These are phyloP conservation scores for Populus davidiana DNA, from an alignment of 345 rosid genomes.

Conservation along the genomic window DNA sequence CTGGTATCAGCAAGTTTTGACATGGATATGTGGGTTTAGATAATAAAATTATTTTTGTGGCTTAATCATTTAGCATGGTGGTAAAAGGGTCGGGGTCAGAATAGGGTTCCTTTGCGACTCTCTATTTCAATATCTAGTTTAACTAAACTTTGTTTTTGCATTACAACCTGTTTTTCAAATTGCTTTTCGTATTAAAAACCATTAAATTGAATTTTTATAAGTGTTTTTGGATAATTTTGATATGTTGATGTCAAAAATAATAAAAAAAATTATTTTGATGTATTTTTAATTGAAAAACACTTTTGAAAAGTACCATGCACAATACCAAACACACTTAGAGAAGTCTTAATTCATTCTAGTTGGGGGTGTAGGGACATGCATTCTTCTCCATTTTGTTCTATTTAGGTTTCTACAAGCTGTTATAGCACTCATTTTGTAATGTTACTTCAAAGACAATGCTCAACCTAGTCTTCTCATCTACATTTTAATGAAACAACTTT, in stretches of 20 bases:
- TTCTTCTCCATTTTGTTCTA: neutral
- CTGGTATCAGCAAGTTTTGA: neutral
- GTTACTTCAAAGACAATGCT: neutral
- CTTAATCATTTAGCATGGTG: neutral
- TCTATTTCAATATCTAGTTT: no score
- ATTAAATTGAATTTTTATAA: no score
- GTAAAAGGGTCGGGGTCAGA: neutral
- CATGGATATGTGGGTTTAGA: neutral
- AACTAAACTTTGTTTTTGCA: no score
- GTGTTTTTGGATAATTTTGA: no score
- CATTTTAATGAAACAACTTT: constrained; percentile 10
- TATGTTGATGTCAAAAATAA: no score
- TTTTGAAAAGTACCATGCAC: no score
- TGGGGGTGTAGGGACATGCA: neutral
- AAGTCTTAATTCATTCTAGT: neutral
- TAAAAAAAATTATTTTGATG: no score
- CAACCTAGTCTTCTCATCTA: neutral
- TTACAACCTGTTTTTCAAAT: no score
- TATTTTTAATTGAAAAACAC: no score
- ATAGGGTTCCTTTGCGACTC: neutral
- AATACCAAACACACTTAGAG: no score
- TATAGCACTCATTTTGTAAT: neutral
- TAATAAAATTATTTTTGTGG: neutral
- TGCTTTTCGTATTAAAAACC: no score
- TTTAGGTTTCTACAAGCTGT: neutral